Evolutionary conservation across 2,329 filamentous ascomycete genomes (phyloP).

Genomic region (Zasmidium citrigriseum): DNA sequence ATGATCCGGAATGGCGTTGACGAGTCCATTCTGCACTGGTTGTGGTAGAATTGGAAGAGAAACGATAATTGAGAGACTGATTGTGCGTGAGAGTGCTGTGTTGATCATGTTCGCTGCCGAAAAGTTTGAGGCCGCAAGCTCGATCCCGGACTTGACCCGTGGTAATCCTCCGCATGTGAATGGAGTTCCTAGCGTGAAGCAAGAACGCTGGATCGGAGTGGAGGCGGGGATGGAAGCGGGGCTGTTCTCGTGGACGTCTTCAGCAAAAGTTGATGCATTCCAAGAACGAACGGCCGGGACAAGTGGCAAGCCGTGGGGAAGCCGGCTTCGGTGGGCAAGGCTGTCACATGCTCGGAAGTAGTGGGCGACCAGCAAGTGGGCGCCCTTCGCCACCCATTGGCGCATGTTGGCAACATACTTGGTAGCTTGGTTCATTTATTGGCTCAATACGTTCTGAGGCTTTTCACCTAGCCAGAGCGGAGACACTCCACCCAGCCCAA

Average conservation of each 20-base stretch:
- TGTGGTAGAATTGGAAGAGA: conserved; percentile 9
- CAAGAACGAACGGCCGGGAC: too few relatives aligned
- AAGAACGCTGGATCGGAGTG: neutral
- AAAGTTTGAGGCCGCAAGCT: neutral
- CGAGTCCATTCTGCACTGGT: conserved; percentile 21
- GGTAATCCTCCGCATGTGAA: too few relatives aligned
- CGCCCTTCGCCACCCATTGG: too few relatives aligned
- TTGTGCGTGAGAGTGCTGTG: conserved; percentile 2
- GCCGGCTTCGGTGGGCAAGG: too few relatives aligned
- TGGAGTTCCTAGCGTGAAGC: too few relatives aligned
- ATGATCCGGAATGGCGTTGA: conserved; percentile 34
- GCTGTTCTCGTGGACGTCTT: neutral
- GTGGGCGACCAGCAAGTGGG: neutral
- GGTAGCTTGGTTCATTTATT: too few relatives aligned
- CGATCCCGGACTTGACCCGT: too few relatives aligned
- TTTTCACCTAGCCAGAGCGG: neutral
- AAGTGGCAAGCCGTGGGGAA: too few relatives aligned
- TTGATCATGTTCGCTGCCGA: too few relatives aligned
- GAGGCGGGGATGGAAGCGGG: neutral
- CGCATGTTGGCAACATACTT: too few relatives aligned
- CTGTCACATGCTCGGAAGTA: neutral
- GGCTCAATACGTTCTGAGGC: neutral
- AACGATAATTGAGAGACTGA: conserved; percentile 8
- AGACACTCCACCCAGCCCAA: too few relatives aligned
- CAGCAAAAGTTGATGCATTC: neutral